Base-by-base conservation (phyloP, 2,329 filamentous ascomycete species). In the Cladophialophora yegresii region DNA sequence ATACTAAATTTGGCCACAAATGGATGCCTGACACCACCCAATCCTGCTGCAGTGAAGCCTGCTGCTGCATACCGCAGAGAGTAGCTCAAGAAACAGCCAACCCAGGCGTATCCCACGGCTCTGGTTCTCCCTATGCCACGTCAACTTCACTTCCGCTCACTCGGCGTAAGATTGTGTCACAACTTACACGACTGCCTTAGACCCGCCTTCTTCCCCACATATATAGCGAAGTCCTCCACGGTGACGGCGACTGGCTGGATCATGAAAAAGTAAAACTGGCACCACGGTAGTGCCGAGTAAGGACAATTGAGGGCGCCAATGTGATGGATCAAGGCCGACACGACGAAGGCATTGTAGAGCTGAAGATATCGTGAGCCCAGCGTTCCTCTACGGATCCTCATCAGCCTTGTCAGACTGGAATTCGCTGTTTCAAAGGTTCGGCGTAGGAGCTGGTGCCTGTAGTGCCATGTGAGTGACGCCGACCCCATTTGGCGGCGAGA, bases 391-490 rank as follows among this genome's bases (percentile, higher is more conserved):
- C 50, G 58, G 45, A 67, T 33, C 16, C 54, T 50, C 45, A 60
- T 30, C 26, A 63, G n/a, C 3, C 36, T 20, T 4, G 53, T 47
- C 2, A 67, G 51, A 30, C n/a, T 8, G 28, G 58, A 59, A 32
- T 63, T 68, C 13, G 33, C 32, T 16, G 57, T 59, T 54, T 68
- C 66, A 32, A 66, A 66, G 8, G 23, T 58, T 49, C 66, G 58
- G n/a, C 66, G 66, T 23, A 64, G 64, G 54, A 66, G 47, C 40
- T 68, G 66, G 54, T 68, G 64, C 66, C 66, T 67, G 5, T 22
- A 51, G 22, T 36, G 13, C 20, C 32, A 28, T 36, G 30, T 65
- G 12, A 65, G 59, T 30, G 16, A 30, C 26, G 9, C 20, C 28
- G 10, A 22, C 6, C 43, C 3, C 2, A 22, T 16, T 47, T 26